Base-by-base conservation (phyloP, 1,139 yeast species). In the Lipomyces yarrowii region DNA sequence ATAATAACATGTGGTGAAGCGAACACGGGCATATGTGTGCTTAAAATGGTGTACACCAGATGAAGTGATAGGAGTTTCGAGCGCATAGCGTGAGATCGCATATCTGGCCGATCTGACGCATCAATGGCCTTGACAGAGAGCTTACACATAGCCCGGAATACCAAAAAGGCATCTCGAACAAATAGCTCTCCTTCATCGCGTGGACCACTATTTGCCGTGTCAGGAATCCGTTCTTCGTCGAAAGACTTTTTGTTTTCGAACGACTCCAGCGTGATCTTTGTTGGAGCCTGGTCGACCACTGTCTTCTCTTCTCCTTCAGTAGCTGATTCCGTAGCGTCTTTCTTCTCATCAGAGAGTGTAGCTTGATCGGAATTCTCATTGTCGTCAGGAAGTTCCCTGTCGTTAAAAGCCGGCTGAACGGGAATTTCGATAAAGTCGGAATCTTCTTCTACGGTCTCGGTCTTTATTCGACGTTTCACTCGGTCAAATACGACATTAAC, bases 91-190 rank as follows among this genome's bases (percentile, higher is more conserved):
- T 92, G 98, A 1, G 97, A 89, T 75, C 91, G 86, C 89, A 91
- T 87, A 76, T 94, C 98, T 63, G 89, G 78, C 13, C 62, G 60
- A 32, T 74, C 76, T 39, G 89, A 92, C 37, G 87, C 83, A 67
- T 91, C 98, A 67, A 87, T 78, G 39, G 88, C 84, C 76, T 94
- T 94, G 61, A 91, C 91, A 1, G 98, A 90, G 30, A 96, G 83
- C 75, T 91, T 91, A 76, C 98, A 91, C 93, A 96, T 90, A 0
- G 98, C 93, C 75, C 99, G 84, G 77, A 94, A 92, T 5, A 96
- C 86, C 71, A 94, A 82, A 74, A 93, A 94, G 0, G 98, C 98
- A 76, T 96, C 99, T 73, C 91, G 93, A 18, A 91, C 87, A 1
- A 84, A 85, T 54, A 88, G 77, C 69, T 91, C 96, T 70, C 85